Conservation (phyloP, 1,139 yeast species). For the Taphrina communis region DNA sequence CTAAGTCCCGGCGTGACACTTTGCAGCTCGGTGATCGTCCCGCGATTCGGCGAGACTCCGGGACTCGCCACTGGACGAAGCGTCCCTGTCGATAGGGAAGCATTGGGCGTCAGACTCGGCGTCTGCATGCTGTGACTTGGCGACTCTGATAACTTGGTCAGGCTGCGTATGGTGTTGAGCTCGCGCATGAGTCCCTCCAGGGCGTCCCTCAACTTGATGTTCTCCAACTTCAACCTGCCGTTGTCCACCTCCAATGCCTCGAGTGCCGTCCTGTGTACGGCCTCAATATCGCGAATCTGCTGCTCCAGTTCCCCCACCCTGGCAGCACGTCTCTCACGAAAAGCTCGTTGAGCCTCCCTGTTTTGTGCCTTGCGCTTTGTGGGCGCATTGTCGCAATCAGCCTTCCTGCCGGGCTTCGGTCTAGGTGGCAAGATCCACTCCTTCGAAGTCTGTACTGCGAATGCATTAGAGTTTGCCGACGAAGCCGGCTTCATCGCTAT, state of each 20-base stretch:
- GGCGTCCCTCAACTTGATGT: slow-evolving; percentile 45
- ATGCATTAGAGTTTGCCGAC: slow-evolving; percentile 24
- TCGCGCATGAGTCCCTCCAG: slow-evolving; percentile 35
- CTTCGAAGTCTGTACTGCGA: slow-evolving; percentile 39
- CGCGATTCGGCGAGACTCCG: slow-evolving; percentile 1
- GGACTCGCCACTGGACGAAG: slow-evolving; percentile 49
- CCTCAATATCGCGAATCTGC: slow-evolving; percentile 60
- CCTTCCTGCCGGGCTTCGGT: slow-evolving; percentile 41
- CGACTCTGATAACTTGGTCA: slow-evolving; percentile 21
- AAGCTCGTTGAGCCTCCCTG: slow-evolving; percentile 93
- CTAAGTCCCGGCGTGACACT: slow-evolving; percentile 17
- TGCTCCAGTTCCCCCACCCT: slow-evolving; percentile 62
- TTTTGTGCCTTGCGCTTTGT: slow-evolving; percentile 87
- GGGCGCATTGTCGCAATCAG: slow-evolving; percentile 53
- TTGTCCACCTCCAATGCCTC: slow-evolving; percentile 48
- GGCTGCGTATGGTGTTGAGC: slow-evolving; percentile 20
- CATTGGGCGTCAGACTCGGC: slow-evolving; percentile 13
- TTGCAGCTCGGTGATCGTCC: neutral
- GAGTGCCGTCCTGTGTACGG: slow-evolving; percentile 20
- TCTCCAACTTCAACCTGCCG: slow-evolving; percentile 43
- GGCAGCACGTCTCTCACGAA: slow-evolving; percentile 77
- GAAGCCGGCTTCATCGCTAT: slow-evolving; percentile 38
- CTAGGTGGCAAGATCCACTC: slow-evolving; percentile 42
- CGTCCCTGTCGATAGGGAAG: neutral
- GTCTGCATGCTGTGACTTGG: slow-evolving; percentile 20